Evolutionary conservation across 2,329 filamentous ascomycete species (phyloP).

Genomic region (Thermothelomyces thermophilus): DNA sequence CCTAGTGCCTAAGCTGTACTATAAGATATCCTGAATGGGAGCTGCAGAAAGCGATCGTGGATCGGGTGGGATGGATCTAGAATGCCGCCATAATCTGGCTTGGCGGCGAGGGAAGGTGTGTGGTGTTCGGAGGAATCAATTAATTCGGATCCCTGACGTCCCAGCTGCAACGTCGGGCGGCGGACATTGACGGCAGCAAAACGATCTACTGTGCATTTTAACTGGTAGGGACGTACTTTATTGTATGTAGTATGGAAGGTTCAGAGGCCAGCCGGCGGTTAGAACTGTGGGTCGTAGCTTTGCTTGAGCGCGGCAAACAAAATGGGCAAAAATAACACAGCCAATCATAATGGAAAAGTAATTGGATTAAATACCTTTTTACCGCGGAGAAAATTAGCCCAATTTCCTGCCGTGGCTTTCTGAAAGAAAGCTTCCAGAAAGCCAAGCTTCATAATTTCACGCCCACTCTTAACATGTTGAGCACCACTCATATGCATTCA

Average conservation of each 20-base stretch:
- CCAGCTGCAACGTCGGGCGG: slow-evolving; percentile 10
- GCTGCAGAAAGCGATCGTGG: slow-evolving; percentile 10
- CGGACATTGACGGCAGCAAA: slow-evolving; percentile 7
- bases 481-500: too few species aligned
- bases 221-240: too few species aligned
- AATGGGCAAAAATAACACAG: slow-evolving; percentile 19
- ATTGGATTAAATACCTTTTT: slow-evolving; percentile 13
- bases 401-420: not conserved
- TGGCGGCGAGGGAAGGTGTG: not conserved
- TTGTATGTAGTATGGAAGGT: too few species aligned
- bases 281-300: not conserved
- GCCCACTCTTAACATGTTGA: not conserved
- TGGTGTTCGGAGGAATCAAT: too few species aligned
- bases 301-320: slow-evolving; percentile 8
- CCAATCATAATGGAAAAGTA: not conserved
- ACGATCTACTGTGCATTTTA: too few species aligned
- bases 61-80: slow-evolving; percentile 1
- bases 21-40: not conserved
- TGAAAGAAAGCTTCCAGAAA: not conserved
- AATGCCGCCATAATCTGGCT: slow-evolving; percentile 5
- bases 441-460: not conserved
- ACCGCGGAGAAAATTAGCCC: slow-evolving; percentile 17
- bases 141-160: slow-evolving; percentile 10
- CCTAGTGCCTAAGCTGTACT: too few species aligned
- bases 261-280: slow-evolving; percentile 9